Percentiles rank a stretch among this genome's conserved stretches.
phyloP scores from a whole-genome alignment of 2,329 filamentous ascomycete genomes.

The Alternaria sp. region DNA sequence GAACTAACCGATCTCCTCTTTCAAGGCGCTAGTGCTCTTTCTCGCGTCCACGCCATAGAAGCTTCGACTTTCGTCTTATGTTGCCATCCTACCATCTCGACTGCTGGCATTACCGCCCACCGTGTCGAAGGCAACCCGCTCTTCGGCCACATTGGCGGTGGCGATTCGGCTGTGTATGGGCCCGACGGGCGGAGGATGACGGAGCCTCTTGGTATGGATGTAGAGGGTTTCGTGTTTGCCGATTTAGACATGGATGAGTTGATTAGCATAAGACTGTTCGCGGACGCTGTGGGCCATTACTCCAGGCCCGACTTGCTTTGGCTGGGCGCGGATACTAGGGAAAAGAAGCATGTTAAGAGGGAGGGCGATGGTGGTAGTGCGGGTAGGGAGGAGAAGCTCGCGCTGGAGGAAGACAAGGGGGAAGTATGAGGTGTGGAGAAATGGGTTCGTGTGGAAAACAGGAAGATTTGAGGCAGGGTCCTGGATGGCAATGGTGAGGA shows the following conservation, averaged over 20 bases:
- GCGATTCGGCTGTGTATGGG: constrained; percentile 59
- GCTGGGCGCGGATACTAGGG: constrained; percentile 54
- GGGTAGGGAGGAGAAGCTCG: background rate
- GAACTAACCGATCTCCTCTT: background rate
- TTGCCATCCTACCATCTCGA: constrained; percentile 58
- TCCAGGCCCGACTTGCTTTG: constrained; percentile 62
- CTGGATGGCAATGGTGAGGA: background rate
- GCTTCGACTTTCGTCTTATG: constrained; percentile 65
- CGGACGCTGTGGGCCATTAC: constrained; percentile 62
- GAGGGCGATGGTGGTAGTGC: constrained; percentile 10
- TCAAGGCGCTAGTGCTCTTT: background rate
- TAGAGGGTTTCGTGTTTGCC: background rate
- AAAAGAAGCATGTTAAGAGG: constrained; percentile 39
- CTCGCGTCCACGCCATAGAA: constrained; percentile 2
- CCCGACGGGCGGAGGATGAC: constrained; percentile 57
- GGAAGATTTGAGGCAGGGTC: background rate
- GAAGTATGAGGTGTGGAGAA: background rate
- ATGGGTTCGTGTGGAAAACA: background rate
- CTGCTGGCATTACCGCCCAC: constrained; percentile 57
- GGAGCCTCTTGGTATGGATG: background rate
- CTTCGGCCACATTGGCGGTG: constrained; percentile 57
- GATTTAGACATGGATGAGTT: background rate
- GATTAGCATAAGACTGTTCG: constrained; percentile 38
- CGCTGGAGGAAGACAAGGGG: background rate
- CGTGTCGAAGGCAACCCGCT: constrained; percentile 53